These are phyloP conservation scores for Fusarium equiseti DNA, from an alignment of 2,329 filamentous ascomycete species.

Conservation along the genomic window DNA sequence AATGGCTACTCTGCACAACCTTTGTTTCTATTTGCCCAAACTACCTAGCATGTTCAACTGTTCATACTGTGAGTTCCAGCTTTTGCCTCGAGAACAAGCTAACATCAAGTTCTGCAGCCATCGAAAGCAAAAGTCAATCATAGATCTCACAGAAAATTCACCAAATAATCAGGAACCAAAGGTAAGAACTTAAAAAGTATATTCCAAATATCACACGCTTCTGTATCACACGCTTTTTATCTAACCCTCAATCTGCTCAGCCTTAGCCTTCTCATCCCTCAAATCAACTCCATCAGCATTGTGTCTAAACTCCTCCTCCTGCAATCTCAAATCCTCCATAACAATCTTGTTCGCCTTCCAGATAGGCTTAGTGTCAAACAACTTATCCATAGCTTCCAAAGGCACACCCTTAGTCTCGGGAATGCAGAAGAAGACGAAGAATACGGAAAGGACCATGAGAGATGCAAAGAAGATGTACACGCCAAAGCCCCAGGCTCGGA, in stretches of 20 bases:
- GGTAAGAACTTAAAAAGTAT: not conserved
- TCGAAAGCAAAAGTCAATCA: too few species aligned
- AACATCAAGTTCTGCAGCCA: too few species aligned
- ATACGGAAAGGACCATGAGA: constrained; percentile 67
- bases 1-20: not conserved
- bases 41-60: not conserved
- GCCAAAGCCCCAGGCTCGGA: constrained; percentile 68
- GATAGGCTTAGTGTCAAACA: constrained; percentile 66
- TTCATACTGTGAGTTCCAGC: too few species aligned
- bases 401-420: constrained; percentile 76
- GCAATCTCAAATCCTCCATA: constrained; percentile 57
- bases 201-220: not conserved
- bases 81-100: too few species aligned
- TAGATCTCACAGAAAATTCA: too few species aligned
- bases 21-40: not conserved
- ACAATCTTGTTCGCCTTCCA: constrained; percentile 58
- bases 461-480: constrained; percentile 78
- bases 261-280: constrained; percentile 47
- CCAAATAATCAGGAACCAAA: not conserved
- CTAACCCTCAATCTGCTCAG: constrained; percentile 46
- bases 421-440: constrained; percentile 72
- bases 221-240: not conserved
- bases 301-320: constrained; percentile 53
- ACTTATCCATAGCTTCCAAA: constrained; percentile 72
- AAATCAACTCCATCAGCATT: constrained; percentile 45